A percentile compares a stretch with the other conserved stretches of the same genome.
phyloP scores from a whole-genome alignment of 495 filamentous ascomycete genomes.

The Aspergillus haitiensis region DNA sequence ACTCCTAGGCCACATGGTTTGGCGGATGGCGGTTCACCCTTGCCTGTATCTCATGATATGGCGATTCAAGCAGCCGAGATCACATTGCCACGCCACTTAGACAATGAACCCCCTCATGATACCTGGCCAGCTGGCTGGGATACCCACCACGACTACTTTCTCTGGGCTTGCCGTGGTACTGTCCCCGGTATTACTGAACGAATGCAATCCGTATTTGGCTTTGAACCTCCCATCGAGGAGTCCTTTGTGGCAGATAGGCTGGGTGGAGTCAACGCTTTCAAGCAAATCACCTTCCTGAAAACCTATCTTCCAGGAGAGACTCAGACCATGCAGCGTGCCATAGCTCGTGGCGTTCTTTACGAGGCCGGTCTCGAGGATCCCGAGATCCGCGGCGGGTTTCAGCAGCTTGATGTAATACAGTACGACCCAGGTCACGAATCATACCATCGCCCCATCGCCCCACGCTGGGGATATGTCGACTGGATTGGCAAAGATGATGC shows the following conservation, averaged over 20 bases:
- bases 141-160: conserved; percentile 21
- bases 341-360: conserved; percentile 19
- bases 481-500: conserved; percentile 21
- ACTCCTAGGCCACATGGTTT: no score
- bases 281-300: conserved; percentile 21
- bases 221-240: conserved; percentile 15
- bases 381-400: conserved; percentile 17
- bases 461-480: conserved; percentile 2
- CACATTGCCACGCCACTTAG: conserved; percentile 5
- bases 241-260: conserved; percentile 18
- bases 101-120: conserved; percentile 9
- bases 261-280: conserved; percentile 17
- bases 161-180: conserved; percentile 22
- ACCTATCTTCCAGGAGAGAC: conserved; percentile 22
- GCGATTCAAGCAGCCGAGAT: conserved; percentile 14
- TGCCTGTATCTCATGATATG: neutral
- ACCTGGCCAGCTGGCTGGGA: conserved; percentile 18
- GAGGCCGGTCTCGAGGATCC: conserved; percentile 15
- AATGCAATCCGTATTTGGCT: conserved; percentile 19
- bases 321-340: conserved; percentile 24
- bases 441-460: conserved; percentile 8
- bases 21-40: neutral
- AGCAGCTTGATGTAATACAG: conserved; percentile 15
- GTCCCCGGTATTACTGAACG: conserved; percentile 19
- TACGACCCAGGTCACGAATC: neutral